Percentiles rank a stretch among this genome's conserved stretches.
phyloP scores from a whole-genome alignment of 495 filamentous ascomycete species.

The Xylaria grammica region DNA sequence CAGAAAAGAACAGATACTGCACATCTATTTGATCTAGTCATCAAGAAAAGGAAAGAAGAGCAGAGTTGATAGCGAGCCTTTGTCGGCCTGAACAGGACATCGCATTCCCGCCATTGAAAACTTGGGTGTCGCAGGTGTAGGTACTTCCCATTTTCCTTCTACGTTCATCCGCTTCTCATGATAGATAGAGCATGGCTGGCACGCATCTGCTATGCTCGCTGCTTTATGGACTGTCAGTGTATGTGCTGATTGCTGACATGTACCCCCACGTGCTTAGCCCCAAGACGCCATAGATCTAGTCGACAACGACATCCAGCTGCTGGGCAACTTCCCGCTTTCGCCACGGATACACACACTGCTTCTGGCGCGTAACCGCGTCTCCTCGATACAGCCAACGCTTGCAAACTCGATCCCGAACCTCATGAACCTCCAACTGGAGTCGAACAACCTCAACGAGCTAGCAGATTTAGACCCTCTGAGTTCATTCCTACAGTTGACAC shows the following conservation, averaged over 20 bases:
- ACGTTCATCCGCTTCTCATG: slow-evolving; percentile 6
- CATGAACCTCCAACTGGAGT: slow-evolving; percentile 74
- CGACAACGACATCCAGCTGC: slow-evolving; percentile 90
- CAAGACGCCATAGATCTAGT: slow-evolving; percentile 98
- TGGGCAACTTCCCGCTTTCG: slow-evolving; percentile 93
- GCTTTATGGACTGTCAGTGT: too few relatives aligned
- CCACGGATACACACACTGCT: slow-evolving; percentile 86
- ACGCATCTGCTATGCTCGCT: background rate
- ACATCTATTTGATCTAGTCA: slow-evolving; percentile 63
- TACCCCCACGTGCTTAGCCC: slow-evolving; percentile 43
- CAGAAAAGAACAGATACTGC: slow-evolving; percentile 99
- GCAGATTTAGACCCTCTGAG: slow-evolving; percentile 86
- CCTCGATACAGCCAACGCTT: slow-evolving; percentile 75
- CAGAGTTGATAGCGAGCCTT: slow-evolving; percentile 80
- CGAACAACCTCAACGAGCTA: slow-evolving; percentile 76
- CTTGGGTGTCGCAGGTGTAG: slow-evolving; percentile 88
- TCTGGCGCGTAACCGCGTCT: slow-evolving; percentile 85
- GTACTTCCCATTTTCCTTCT: slow-evolving; percentile 36
- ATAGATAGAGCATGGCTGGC: too few relatives aligned
- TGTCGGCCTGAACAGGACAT: slow-evolving; percentile 76
- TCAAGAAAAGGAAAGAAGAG: slow-evolving; percentile 55
- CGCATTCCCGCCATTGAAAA: slow-evolving; percentile 99
- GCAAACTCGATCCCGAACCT: slow-evolving; percentile 78
- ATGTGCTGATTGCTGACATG: slow-evolving; percentile 1
- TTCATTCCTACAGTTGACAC: slow-evolving; percentile 71